Evolutionary conservation across 208 protist species (phyloP).

Genomic region (Leishmania tarentolae): DNA sequence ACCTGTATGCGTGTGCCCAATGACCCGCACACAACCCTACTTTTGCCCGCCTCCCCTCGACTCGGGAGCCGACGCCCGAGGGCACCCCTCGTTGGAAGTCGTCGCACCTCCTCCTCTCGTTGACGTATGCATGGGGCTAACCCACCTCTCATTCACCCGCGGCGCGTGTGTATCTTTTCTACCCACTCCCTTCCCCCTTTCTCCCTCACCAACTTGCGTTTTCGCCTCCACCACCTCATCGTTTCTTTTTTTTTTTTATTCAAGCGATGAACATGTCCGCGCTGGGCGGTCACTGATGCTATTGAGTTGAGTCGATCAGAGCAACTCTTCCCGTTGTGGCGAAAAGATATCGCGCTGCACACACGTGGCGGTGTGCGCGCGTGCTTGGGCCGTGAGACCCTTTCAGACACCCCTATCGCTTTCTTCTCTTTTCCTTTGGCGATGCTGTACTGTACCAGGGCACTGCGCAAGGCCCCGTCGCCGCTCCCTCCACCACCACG

Average conservation of each 20-base stretch:
- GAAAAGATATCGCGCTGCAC: neutral
- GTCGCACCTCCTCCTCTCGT: neutral
- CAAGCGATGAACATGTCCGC: neutral
- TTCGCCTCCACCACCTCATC: neutral
- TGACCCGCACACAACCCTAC: neutral
- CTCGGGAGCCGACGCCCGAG: neutral
- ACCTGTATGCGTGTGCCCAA: neutral
- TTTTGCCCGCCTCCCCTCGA: neutral
- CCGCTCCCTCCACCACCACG: conserved; percentile 11
- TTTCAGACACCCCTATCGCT: neutral
- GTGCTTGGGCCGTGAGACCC: neutral
- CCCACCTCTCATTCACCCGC: neutral
- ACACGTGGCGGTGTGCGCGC: neutral
- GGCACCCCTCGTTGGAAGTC: neutral
- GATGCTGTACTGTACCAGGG: conserved; percentile 13
- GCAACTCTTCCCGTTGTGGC: neutral
- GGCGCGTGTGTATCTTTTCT: too few relatives aligned
- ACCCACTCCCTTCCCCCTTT: neutral
- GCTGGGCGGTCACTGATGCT: neutral
- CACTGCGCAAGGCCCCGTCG: conserved; percentile 1
- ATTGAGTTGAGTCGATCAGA: neutral
- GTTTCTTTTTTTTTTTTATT: neutral
- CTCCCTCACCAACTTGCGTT: neutral
- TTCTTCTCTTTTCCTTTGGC: neutral
- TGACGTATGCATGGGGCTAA: neutral